Conservation (phyloP, 176 grass and related monocot species). For the Avena sativa region DNA sequence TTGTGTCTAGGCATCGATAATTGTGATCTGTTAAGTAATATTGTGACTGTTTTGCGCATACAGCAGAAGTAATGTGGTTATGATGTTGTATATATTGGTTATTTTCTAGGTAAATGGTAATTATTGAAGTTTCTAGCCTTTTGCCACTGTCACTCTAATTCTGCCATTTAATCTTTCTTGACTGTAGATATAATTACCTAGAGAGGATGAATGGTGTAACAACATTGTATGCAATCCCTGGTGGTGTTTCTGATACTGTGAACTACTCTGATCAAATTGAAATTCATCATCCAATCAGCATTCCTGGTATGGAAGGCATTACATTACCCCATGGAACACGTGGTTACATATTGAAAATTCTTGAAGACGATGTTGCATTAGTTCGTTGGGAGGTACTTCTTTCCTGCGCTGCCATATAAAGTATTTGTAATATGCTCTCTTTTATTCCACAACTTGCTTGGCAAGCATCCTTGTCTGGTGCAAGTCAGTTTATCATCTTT, state of each 20-base stretch:
- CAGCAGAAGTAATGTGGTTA: not conserved
- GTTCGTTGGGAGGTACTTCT: constrained; percentile 85
- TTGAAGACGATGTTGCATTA: constrained; percentile 66
- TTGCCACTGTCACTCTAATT: constrained; percentile 5
- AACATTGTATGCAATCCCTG: constrained; percentile 65
- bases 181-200: constrained; percentile 83
- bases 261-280: constrained; percentile 60
- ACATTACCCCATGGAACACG: constrained; percentile 67
- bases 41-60: not conserved
- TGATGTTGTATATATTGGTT: not conserved
- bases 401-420: constrained; percentile 4
- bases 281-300: constrained; percentile 56
- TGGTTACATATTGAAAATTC: constrained; percentile 74
- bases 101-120: not conserved
- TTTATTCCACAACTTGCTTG: not conserved
- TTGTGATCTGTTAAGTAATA: not conserved
- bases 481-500: constrained; percentile 19
- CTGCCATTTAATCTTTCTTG: constrained; percentile 24
- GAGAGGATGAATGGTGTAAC: constrained; percentile 90
- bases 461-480: not conserved
- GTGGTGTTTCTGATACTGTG: constrained; percentile 34
- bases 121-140: not conserved
- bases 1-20: not conserved
- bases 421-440: not conserved
- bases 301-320: constrained; percentile 74